phyloP scores from a whole-genome alignment of 2,329 filamentous ascomycete genomes.

The Westerdykella aurantiaca region DNA sequence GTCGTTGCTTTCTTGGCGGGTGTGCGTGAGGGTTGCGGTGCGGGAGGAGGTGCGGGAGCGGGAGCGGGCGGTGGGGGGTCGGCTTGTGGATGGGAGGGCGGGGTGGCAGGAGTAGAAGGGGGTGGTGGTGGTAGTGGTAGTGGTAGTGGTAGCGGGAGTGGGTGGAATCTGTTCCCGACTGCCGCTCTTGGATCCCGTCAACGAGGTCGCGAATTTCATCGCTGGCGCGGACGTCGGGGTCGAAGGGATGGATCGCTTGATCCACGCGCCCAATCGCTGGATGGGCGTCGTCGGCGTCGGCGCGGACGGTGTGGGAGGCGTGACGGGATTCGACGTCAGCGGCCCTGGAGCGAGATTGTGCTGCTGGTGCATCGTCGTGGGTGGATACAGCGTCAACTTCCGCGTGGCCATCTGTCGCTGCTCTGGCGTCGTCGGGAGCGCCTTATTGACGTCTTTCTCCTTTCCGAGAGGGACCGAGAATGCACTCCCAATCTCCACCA shows the following conservation, averaged over 20 bases:
- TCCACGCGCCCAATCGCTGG: conserved; percentile 29
- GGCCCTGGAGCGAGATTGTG: conserved; percentile 16
- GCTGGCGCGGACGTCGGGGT: conserved; percentile 12
- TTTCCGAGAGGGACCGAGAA: conserved; percentile 38
- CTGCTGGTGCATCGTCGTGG: conserved; percentile 4
- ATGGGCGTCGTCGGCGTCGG: conserved; percentile 31
- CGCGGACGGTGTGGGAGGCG: conserved; percentile 24
- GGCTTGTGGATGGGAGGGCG: conserved; percentile 1
- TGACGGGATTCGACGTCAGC: conserved; percentile 33
- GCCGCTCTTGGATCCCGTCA: conserved; percentile 3
- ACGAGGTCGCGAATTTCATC: conserved; percentile 5
- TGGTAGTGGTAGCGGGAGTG: conserved; percentile 1
- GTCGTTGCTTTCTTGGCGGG: conserved; percentile 22
- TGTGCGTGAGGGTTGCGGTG: conserved; percentile 13
- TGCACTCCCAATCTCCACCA: conserved; percentile 45
- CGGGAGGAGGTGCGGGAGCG: not conserved
- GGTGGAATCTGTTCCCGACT: not conserved
- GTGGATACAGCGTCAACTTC: conserved; percentile 22
- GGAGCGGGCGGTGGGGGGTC: not conserved
- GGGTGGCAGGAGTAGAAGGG: conserved; percentile 30
- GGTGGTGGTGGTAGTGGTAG: conserved; percentile 1
- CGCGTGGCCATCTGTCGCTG: conserved; percentile 6
- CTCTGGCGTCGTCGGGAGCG: conserved; percentile 6
- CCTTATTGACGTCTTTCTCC: not conserved
- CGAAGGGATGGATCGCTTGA: conserved; percentile 29